Percentiles rank a stretch among this genome's conserved stretches.
These are phyloP conservation scores for Boletellus ananiceps DNA, from an alignment of 768 basidiomycete species.

Conservation along the genomic window DNA sequence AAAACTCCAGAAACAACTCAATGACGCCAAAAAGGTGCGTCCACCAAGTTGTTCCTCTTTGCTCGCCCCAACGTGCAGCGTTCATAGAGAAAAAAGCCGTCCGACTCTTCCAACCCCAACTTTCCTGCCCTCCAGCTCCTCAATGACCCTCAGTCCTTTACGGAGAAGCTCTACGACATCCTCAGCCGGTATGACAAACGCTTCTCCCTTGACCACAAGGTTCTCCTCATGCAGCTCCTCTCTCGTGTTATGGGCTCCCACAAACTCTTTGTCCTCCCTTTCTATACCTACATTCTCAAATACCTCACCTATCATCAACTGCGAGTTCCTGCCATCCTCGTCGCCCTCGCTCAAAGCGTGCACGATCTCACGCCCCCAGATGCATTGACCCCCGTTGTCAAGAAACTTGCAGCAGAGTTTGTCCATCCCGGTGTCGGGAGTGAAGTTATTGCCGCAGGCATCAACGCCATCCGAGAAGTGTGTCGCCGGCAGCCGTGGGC, in stretches of 20 bases:
- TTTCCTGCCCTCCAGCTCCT: conserved; percentile 92
- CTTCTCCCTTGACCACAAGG: conserved; percentile 96
- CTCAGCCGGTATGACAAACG: conserved; percentile 86
- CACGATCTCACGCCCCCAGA: conserved; percentile 96
- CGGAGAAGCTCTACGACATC: conserved; percentile 86
- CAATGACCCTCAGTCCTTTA: conserved; percentile 93
- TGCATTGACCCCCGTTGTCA: conserved; percentile 80
- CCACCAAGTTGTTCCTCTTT: neutral
- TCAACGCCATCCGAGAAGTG: conserved; percentile 94
- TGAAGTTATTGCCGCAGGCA: conserved; percentile 94
- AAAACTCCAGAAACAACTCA: conserved; percentile 70
- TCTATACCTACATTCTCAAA: conserved; percentile 94
- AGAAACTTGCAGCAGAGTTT: conserved; percentile 92
- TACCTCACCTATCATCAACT: conserved; percentile 92
- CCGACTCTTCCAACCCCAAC: conserved; percentile 45
- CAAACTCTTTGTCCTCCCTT: conserved; percentile 88
- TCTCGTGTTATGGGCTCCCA: conserved; percentile 91
- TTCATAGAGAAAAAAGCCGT: conserved; percentile 33
- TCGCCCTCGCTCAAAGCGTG: conserved; percentile 88
- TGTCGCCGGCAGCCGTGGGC: conserved; percentile 93
- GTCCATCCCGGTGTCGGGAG: conserved; percentile 95
- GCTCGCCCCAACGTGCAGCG: conserved; percentile 28
- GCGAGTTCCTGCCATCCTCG: conserved; percentile 88
- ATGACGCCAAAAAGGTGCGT: conserved; percentile 67
- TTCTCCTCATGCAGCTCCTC: conserved; percentile 94